Evolutionary conservation across 768 basidiomycete species (phyloP), one percentile per base, ranked within the genome.

Genomic region (Paxillus involutus): DNA sequence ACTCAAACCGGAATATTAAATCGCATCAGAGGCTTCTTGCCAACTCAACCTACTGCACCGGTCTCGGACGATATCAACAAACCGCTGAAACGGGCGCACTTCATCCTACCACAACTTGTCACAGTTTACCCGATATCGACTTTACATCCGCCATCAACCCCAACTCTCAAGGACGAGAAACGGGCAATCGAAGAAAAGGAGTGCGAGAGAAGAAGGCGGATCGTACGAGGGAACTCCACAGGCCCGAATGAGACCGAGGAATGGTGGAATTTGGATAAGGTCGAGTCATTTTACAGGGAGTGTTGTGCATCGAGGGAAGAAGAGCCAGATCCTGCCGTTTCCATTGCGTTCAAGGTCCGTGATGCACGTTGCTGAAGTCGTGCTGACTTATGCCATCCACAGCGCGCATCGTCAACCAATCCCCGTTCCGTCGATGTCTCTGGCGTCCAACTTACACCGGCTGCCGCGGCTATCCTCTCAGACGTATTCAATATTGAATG

Each of bases 401-500:
- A 86, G 84, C 79, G 75, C 44, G 81, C 83, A 33, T 72, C 82
- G 17, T 63, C 73, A 10, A 77, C 76, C 10, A 77, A 72, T 40
- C 91, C 92, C 0, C 81, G 91, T 16, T 77, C 85, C 0, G 79
- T 94, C 16, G 89, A 94, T 67, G 75, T 93, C n/a, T 87, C 92
- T 2, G 83, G 89, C 10, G 83, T 88, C 19, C 87, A 86, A 61
- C 77, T 98, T 17, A 88, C 83, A 0, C 69, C 79, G 2, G 79
- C 84, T 2, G 77, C 83, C 0, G 88, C 92, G 0, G 85, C 87
- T 12, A 85, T 94, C 16, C 78, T 99, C 16, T 88, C 96, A 0
- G 96, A 98, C 70, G 84, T 97, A 13, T 85, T 98, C 58, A 83
- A 85, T 8, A 87, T 97, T 53, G 93, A 98, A 70, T 98, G 94